A percentile compares a stretch with the other conserved stretches of the same genome.
phyloP scores from a whole-genome alignment of 345 rosid genomes.

The Schrenkiella parvula region DNA sequence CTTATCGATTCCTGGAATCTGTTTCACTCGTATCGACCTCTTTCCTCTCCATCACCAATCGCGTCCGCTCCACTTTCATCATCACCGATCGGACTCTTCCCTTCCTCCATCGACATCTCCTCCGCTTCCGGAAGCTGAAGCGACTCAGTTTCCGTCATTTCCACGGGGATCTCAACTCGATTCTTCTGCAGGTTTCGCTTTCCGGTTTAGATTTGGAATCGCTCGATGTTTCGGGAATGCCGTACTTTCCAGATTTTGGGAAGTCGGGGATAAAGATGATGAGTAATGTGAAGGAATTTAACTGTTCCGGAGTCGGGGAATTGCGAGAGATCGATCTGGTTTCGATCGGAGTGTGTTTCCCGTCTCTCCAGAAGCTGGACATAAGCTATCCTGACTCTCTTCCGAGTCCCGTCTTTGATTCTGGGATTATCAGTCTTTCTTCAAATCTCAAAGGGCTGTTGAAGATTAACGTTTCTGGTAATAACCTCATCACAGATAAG shows the following conservation, averaged over 20 bases:
- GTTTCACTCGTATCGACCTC: conserved; percentile 51
- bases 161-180: conserved; percentile 21
- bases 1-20: conserved; percentile 46
- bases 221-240: conserved; percentile 38
- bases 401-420: conserved; percentile 39
- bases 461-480: conserved; percentile 68
- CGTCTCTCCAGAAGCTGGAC: conserved; percentile 55
- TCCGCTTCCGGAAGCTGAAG: conserved; percentile 51
- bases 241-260: conserved; percentile 35
- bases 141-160: conserved; percentile 35
- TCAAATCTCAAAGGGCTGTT: conserved; percentile 42
- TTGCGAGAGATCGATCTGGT: conserved; percentile 42
- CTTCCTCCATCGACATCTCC: conserved; percentile 40
- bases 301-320: conserved; percentile 32
- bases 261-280: conserved; percentile 18
- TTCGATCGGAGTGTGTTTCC: conserved; percentile 47
- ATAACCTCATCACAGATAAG: conserved; percentile 53
- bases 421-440: conserved; percentile 47
- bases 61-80: conserved; percentile 46
- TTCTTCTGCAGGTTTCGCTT: conserved; percentile 40
- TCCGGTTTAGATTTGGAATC: conserved; percentile 47
- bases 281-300: conserved; percentile 43
- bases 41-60: conserved; percentile 54
- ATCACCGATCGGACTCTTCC: conserved; percentile 40
- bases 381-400: conserved; percentile 49